Base-by-base conservation (phyloP, 2,329 filamentous ascomycete species). In the Monosporascus sp. region DNA sequence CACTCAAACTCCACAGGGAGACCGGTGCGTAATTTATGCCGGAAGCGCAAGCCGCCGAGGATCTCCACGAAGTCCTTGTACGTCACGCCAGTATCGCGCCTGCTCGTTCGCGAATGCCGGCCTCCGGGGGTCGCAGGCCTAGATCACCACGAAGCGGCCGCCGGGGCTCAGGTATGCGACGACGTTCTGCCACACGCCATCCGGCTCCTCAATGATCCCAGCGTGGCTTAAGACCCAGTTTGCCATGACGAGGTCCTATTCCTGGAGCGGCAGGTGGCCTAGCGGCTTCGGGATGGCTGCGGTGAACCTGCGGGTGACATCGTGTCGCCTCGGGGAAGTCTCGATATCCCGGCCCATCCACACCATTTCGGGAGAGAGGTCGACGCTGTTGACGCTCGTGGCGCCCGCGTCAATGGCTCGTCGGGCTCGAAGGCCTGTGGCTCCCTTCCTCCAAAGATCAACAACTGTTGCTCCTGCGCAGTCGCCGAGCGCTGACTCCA, bases 191-290 rank as follows among this genome's bases (percentile, higher is more conserved):
- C 62, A 65, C 59, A 70, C 68, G 35, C 54, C 64, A 50, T 61
- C 57, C 8, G 68, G 59, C 15, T 54, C 54, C 6, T 54, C 59
- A 18, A 61, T 31, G 25, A 39, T 61, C 7, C 54, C 55, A 18
- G 63, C 65, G 54, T 67, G 64, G 51, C 67, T 63, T 50, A 70
- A 61, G 25, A 66, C 50, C 66, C 67, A 70, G 53, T 69, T 68
- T 3, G 60, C 66, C 65, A 69, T 67, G 45, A 67, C 64, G 18
- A 69, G 50, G 50, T 69, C 68, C 54, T 70, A 70, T 8, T 46
- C 45, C 4, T 31, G 54, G 2, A 55, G 52, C 5, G 52, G 46
- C 22, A 65, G 56, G 31, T 63, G 57, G 3, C 49, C 46, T 9
- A 69, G 51, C 15, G 65, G 58, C 51, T 62, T 44, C 20, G 62